Percentiles rank a stretch among this genome's conserved stretches.
Conservation (phyloP, 148 eudicot genomes). For the Rhododendron ovatum region DNA sequence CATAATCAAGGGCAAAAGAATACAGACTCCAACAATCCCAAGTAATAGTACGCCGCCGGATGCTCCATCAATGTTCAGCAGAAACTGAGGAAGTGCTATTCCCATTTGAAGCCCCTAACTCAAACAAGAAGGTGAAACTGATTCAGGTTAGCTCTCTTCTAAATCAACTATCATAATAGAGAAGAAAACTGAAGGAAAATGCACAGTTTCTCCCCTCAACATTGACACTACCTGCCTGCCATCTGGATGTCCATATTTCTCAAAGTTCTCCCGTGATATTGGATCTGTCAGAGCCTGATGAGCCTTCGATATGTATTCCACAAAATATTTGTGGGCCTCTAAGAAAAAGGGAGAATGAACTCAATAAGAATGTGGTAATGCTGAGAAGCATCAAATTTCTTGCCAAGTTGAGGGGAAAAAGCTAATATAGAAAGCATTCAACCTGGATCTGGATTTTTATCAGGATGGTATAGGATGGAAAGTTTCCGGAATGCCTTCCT, state of each 20-base stretch:
- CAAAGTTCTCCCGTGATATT: conserved; percentile 81
- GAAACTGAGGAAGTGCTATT: conserved; percentile 84
- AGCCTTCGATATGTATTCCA: conserved; percentile 87
- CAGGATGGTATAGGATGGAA: conserved; percentile 89
- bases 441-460: conserved; percentile 99
- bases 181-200: conserved; percentile 1
- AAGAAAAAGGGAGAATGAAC: conserved; percentile 3
- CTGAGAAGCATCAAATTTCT: not conserved
- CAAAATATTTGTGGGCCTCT: conserved; percentile 87
- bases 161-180: not conserved
- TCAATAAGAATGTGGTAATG: conserved; percentile 12
- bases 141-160: not conserved
- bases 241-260: conserved; percentile 99
- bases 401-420: not conserved
- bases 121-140: not conserved
- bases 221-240: conserved; percentile 72
- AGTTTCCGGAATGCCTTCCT: conserved; percentile 89
- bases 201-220: not conserved
- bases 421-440: conserved; percentile 15
- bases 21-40: conserved; percentile 81
- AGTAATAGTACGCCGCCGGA: conserved; percentile 72
- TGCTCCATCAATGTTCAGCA: conserved; percentile 71
- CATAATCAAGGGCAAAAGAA: conserved; percentile 69
- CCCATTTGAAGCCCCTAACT: conserved; percentile 93
- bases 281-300: conserved; percentile 97